Base-by-base conservation (phyloP, 2,329 filamentous ascomycete species). In the Pestalotiopsis sp. region DNA sequence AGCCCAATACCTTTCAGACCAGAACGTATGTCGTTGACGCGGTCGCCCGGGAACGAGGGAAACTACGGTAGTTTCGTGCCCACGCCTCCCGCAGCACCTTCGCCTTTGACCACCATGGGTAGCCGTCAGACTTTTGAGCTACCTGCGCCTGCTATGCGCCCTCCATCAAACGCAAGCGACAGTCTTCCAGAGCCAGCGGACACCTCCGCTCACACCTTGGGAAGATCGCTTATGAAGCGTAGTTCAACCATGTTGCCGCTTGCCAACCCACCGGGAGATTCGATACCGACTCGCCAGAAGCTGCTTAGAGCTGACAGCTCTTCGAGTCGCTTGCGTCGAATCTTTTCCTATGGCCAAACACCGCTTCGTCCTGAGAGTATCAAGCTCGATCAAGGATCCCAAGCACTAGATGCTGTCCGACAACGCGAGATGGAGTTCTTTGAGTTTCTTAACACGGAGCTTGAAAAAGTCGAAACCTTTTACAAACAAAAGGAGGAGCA, bases 401-500 rank as follows among this genome's bases (percentile, higher is more conserved):
- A 84, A 64, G 79, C 82, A 27, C 76, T 87, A 31, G 73, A 83
- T 78, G 72, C 81, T 52, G 85, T 97, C 3, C 91, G 93, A 59
- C 85, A 90, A 68, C 87, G 90, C 20, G 91, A 97, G 78, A 87
- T 87, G n/a, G 93, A 97, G 14, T 98, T 99, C 77, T 95, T 95
- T 78, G 81, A 85, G 0, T 99, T 96, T 75, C 83, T 99, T 66
- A 93, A 98, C 74, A 83, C 83, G 11, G 92, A 99, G 80, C 84
- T 99, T 14, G 86, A 91, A n/a, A 99, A 98, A 81, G 93, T 99
- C 12, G 95, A 99, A 77, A 82, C 84, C 0, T 99, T 99, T 76
- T 98, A 98, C 83, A 90, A 89, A 73, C 83, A 89, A 73, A 98
- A 98, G 77, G 96, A 99, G 77, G 87, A 93, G 36, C 93, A 98